Conservation (phyloP, 768 basidiomycete genomes). For the Coprinopsis cinerea region DNA sequence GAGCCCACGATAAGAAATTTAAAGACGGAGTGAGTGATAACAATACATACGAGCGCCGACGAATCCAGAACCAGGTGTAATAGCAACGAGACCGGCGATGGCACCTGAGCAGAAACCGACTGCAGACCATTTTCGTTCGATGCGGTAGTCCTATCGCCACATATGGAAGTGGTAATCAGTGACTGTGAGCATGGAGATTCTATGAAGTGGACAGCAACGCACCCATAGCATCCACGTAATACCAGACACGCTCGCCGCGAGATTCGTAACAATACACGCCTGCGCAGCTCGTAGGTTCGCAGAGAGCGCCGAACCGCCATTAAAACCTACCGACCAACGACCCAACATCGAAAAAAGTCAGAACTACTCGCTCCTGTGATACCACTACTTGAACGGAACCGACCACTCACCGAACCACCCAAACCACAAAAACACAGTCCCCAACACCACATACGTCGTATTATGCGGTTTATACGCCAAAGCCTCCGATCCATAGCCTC, state of each 20-base stretch:
- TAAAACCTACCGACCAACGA: conserved; percentile 61
- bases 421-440: conserved; percentile 91
- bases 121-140: conserved; percentile 89
- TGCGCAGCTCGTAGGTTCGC: conserved; percentile 84
- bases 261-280: conserved; percentile 91
- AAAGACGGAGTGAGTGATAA: not conserved
- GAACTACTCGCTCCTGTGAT: not conserved
- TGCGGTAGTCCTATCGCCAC: conserved; percentile 67
- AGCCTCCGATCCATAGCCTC: conserved; percentile 86
- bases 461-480: conserved; percentile 94
- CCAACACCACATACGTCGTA: conserved; percentile 88
- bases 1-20: too few species aligned
- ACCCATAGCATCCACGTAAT: conserved; percentile 92
- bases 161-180: not conserved
- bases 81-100: conserved; percentile 84
- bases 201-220: conserved; percentile 13
- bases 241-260: conserved; percentile 85
- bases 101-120: conserved; percentile 97
- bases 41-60: conserved; percentile 65
- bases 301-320: conserved; percentile 85
- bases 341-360: too few species aligned
- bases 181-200: not conserved
- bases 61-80: conserved; percentile 79
- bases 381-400: not conserved
- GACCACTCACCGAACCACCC: conserved; percentile 71